These are phyloP conservation scores for Psilocybe subaeruginosa DNA, from an alignment of 768 basidiomycete species.

Conservation along the genomic window DNA sequence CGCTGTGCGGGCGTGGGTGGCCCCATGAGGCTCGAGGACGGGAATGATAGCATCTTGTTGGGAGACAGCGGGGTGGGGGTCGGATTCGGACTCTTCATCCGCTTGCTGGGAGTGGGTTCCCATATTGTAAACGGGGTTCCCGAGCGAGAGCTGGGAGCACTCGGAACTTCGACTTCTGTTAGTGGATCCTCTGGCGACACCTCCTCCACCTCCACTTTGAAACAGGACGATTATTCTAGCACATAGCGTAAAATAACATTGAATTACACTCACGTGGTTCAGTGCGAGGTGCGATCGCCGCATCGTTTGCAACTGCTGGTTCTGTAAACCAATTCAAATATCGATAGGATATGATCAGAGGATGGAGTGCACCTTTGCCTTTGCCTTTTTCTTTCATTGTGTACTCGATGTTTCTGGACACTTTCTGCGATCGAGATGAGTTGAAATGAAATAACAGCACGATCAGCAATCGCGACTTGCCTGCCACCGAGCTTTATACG, in stretches of 20 bases:
- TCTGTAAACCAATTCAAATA: neutral
- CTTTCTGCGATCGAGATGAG: neutral
- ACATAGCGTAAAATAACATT: too few species aligned
- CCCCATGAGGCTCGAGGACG: conserved; percentile 17
- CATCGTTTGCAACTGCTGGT: neutral
- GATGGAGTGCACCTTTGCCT: neutral
- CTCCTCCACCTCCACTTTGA: too few species aligned
- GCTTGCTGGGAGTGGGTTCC: neutral
- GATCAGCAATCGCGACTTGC: conserved; percentile 6
- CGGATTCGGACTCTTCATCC: neutral
- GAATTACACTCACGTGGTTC: neutral
- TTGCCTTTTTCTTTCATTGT: neutral
- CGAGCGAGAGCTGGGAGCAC: conserved; percentile 1
- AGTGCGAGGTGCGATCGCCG: neutral
- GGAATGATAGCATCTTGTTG: neutral
- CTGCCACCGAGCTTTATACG: conserved; percentile 24
- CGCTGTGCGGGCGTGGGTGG: conserved; percentile 40
- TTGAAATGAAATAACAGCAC: neutral
- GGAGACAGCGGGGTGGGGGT: neutral
- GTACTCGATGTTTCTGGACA: neutral
- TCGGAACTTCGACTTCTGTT: neutral
- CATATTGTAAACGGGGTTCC: neutral
- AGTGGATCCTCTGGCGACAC: neutral
- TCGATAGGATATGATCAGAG: neutral
- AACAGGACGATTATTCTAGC: too few species aligned